Conservation (phyloP, 352 stramenopile genomes). For the Phytopythium ostracodes region DNA sequence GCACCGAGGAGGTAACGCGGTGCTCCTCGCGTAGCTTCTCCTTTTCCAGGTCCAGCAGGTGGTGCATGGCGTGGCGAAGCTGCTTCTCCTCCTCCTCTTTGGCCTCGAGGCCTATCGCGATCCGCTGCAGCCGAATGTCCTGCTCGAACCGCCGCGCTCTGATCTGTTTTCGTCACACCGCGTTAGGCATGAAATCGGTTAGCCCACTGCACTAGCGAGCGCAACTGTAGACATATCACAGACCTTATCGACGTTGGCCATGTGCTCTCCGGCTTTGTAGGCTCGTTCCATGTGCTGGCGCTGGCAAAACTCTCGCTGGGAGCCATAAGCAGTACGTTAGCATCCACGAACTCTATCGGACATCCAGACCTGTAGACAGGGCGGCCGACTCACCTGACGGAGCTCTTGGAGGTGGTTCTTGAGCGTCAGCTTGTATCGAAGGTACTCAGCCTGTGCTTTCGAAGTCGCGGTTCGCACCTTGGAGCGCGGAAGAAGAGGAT, state of each 20-base stretch:
- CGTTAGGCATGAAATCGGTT: no score
- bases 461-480: slow-evolving; percentile 16
- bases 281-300: slow-evolving; percentile 56
- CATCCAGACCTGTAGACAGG: no score
- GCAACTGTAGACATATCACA: background rate
- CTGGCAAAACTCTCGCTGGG: slow-evolving; percentile 50
- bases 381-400: slow-evolving; percentile 22
- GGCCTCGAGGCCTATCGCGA: slow-evolving; percentile 52
- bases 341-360: no score
- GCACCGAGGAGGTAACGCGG: slow-evolving; percentile 32
- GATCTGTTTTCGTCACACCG: slow-evolving; percentile 24
- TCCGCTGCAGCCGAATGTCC: slow-evolving; percentile 60
- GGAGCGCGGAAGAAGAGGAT: slow-evolving; percentile 34
- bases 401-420: slow-evolving; percentile 68
- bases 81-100: slow-evolving; percentile 70
- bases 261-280: slow-evolving; percentile 58
- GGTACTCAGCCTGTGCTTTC: slow-evolving; percentile 41
- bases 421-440: slow-evolving; percentile 67
- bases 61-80: slow-evolving; percentile 57
- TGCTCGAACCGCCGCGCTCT: slow-evolving; percentile 60
- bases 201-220: background rate
- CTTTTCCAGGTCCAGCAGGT: slow-evolving; percentile 62
- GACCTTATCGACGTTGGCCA: slow-evolving; percentile 60
- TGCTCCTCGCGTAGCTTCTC: slow-evolving; percentile 65
- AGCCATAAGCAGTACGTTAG: background rate